Conservation (phyloP, 306 rosid genomes). For the Sicyos baderoa region DNA sequence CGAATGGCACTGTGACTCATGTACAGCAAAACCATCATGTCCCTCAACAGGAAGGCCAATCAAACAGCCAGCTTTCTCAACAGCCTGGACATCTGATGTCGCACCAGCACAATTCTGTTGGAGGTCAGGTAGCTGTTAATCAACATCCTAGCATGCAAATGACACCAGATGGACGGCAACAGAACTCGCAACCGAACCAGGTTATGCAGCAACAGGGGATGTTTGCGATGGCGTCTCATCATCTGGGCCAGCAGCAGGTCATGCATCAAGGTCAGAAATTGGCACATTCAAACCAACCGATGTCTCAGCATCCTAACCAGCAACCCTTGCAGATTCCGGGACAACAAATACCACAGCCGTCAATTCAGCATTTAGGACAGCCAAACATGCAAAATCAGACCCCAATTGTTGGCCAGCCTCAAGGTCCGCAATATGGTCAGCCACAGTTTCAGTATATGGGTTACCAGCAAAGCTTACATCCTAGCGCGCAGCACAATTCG, state of each 20-base stretch:
- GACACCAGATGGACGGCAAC: conserved; percentile 48
- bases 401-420: conserved; percentile 45
- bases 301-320: conserved; percentile 31
- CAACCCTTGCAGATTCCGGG: conserved; percentile 41
- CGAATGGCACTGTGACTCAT: conserved; percentile 32
- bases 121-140: conserved; percentile 20
- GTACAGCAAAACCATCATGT: conserved; percentile 48
- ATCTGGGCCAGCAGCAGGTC: conserved; percentile 16
- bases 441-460: conserved; percentile 60
- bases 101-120: conserved; percentile 42
- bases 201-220: conserved; percentile 37
- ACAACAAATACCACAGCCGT: conserved; percentile 46
- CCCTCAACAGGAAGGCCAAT: conserved; percentile 48
- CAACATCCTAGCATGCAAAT: conserved; percentile 50
- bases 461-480: conserved; percentile 49
- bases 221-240: conserved; percentile 12
- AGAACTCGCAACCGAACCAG: conserved; percentile 35
- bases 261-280: conserved; percentile 32
- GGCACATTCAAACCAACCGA: conserved; percentile 50
- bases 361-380: conserved; percentile 35
- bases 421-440: conserved; percentile 48
- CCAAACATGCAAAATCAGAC: conserved; percentile 53
- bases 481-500: conserved; percentile 50
- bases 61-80: conserved; percentile 36
- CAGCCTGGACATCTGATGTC: conserved; percentile 44